phyloP scores from a whole-genome alignment of 1,284 basidiomycete genomes.

The Ganoderma boninense region DNA sequence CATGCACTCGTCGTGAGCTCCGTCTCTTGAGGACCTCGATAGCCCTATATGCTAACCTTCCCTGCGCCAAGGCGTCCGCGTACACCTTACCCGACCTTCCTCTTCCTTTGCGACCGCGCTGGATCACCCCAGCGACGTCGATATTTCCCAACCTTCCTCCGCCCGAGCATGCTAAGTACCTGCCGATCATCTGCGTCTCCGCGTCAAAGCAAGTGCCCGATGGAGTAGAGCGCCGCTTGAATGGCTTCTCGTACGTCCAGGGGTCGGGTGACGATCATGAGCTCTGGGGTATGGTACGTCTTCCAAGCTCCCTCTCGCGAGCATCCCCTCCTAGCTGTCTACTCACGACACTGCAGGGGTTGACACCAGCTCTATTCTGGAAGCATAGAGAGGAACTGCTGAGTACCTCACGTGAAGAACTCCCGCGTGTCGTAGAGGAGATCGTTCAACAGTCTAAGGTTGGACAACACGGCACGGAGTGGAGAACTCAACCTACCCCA shows the following conservation, averaged over 20 bases:
- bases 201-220: slow-evolving; percentile 74
- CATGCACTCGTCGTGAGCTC: slow-evolving; percentile 60
- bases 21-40: not conserved
- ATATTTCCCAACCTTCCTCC: slow-evolving; percentile 49
- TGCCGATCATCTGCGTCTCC: slow-evolving; percentile 80
- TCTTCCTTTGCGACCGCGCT: slow-evolving; percentile 69
- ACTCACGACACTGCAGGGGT: slow-evolving; percentile 52
- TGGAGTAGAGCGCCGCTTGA: slow-evolving; percentile 62
- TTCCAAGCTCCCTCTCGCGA: not conserved
- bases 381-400: slow-evolving; percentile 60
- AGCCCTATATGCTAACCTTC: not conserved
- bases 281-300: slow-evolving; percentile 78
- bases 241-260: slow-evolving; percentile 84
- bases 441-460: slow-evolving; percentile 46
- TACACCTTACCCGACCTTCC: slow-evolving; percentile 57
- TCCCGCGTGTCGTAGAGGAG: slow-evolving; percentile 56
- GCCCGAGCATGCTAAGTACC: slow-evolving; percentile 46
- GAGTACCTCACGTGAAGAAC: slow-evolving; percentile 48
- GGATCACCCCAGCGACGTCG: slow-evolving; percentile 68
- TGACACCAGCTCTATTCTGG: slow-evolving; percentile 84
- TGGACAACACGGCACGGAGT: slow-evolving; percentile 8
- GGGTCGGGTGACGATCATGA: slow-evolving; percentile 93
- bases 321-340: no score
- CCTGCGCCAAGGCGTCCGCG: slow-evolving; percentile 53
- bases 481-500: slow-evolving; percentile 36